Evolutionary conservation across 495 filamentous ascomycete genomes (phyloP).

Genomic region (Penicillium canescens): DNA sequence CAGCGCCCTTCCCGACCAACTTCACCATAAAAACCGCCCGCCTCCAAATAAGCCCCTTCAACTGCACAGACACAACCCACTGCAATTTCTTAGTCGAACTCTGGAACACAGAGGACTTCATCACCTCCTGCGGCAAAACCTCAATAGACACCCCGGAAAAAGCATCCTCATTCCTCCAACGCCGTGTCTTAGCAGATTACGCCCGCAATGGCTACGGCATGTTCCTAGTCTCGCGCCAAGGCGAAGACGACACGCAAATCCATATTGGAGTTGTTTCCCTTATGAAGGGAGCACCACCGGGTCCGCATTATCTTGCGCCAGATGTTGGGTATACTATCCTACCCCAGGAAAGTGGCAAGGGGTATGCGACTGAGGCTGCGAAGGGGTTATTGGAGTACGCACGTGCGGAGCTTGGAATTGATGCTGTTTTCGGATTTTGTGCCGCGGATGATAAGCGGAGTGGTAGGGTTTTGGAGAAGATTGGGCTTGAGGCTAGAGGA

Average conservation of each 20-base stretch:
- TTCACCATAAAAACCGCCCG: conserved; percentile 20
- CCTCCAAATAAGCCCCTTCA: conserved; percentile 33
- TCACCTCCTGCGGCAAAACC: conserved; percentile 19
- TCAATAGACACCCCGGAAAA: conserved; percentile 22
- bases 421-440: conserved; percentile 23
- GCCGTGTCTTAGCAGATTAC: conserved; percentile 23
- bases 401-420: conserved; percentile 15
- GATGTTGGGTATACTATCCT: conserved; percentile 39
- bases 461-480: conserved; percentile 29
- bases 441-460: conserved; percentile 22
- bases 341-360: conserved; percentile 31
- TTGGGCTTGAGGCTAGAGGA: conserved; percentile 32
- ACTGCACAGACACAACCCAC: conserved; percentile 25
- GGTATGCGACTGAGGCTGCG: conserved; percentile 40
- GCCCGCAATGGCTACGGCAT: conserved; percentile 28
- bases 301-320: conserved; percentile 23
- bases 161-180: conserved; percentile 21
- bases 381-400: conserved; percentile 30
- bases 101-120: conserved; percentile 36
- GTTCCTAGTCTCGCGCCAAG: conserved; percentile 26
- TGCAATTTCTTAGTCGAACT: conserved; percentile 35
- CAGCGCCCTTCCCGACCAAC: no score
- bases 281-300: conserved; percentile 26
- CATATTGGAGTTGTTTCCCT: conserved; percentile 31
- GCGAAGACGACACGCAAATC: conserved; percentile 3